Percentiles rank a stretch among this genome's conserved stretches.
These are phyloP conservation scores for Fusarium nisikadoi DNA, from an alignment of 2,329 filamentous ascomycete genomes.

Conservation along the genomic window DNA sequence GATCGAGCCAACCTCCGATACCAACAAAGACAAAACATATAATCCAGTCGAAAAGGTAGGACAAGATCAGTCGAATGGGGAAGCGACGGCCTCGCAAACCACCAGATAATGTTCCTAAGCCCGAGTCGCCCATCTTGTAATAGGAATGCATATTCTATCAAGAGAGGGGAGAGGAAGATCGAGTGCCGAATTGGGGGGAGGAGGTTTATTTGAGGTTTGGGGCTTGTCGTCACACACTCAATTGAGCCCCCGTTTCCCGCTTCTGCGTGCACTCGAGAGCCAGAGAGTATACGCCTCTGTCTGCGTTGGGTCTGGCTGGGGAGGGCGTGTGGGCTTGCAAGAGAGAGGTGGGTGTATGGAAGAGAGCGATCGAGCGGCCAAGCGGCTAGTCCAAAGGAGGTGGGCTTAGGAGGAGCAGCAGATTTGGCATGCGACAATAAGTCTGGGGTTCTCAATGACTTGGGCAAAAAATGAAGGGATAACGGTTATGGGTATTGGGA, in stretches of 20 bases:
- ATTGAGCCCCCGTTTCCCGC: conserved; percentile 11
- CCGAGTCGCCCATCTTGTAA: conserved; percentile 42
- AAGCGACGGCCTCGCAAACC: conserved; percentile 39
- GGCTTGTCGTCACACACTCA: conserved; percentile 20
- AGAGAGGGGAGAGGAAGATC: conserved; percentile 12
- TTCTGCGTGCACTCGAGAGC: conserved; percentile 5
- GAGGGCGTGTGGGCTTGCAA: conserved; percentile 14
- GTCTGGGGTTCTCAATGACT: conserved; percentile 5
- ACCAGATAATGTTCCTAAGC: conserved; percentile 28
- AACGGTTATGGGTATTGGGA: not conserved
- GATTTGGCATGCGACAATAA: conserved; percentile 8
- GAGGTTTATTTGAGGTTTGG: conserved; percentile 23
- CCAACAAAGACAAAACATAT: conserved; percentile 69
- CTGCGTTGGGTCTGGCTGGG: conserved; percentile 13
- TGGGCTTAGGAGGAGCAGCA: conserved; percentile 2
- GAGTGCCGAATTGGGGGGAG: conserved; percentile 13
- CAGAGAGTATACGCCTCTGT: not conserved
- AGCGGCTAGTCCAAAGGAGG: conserved; percentile 6
- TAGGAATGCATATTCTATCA: conserved; percentile 35
- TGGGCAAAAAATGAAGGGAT: not conserved
- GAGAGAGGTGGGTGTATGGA: conserved; percentile 10
- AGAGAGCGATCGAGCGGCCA: conserved; percentile 10
- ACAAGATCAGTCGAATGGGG: conserved; percentile 59
- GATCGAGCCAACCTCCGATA: conserved; percentile 68
- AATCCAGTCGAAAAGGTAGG: conserved; percentile 81